Evolutionary conservation across 139 green algal species (phyloP).

Genomic region (Marvania coccoides): DNA sequence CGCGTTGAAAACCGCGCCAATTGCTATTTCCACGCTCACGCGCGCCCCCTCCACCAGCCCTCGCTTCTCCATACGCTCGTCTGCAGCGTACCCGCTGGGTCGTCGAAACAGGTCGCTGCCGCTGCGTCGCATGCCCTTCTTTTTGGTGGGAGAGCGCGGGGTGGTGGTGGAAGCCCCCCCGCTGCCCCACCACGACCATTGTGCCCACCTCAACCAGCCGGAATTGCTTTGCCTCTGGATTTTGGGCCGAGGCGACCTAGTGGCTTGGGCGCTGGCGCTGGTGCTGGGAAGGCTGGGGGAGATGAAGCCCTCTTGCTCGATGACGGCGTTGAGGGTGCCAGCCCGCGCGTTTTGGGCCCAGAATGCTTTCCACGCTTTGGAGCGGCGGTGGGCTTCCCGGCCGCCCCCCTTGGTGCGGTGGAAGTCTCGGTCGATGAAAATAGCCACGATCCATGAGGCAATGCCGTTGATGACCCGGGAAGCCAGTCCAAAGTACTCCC

Average conservation of each 20-base stretch:
- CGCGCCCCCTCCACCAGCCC: slow-evolving; percentile 51
- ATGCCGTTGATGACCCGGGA: slow-evolving; percentile 33
- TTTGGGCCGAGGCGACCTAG: not conserved
- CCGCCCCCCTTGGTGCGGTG: not conserved
- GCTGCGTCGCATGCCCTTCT: slow-evolving; percentile 1
- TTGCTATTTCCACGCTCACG: slow-evolving; percentile 38
- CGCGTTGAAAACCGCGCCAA: slow-evolving; percentile 41
- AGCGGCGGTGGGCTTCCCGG: not conserved
- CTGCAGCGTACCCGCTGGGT: slow-evolving; percentile 22
- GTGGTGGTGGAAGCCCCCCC: not conserved
- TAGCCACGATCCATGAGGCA: slow-evolving; percentile 12
- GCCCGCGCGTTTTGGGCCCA: slow-evolving; percentile 7
- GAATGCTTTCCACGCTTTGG: slow-evolving; percentile 23
- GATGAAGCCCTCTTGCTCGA: slow-evolving; percentile 14
- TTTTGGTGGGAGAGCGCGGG: not conserved
- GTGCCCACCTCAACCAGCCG: not conserved
- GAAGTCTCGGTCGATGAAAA: slow-evolving; percentile 7
- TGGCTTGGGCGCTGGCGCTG: not conserved
- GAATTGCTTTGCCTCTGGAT: too few relatives aligned
- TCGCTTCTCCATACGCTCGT: slow-evolving; percentile 2
- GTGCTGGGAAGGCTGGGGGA: not conserved
- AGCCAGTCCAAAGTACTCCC: slow-evolving; percentile 26
- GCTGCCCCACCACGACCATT: slow-evolving; percentile 10
- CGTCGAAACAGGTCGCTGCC: slow-evolving; percentile 39
- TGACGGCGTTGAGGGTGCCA: slow-evolving; percentile 35